Base-by-base conservation (phyloP, 768 basidiomycete genomes). In the Leccinum longicurvipes region DNA sequence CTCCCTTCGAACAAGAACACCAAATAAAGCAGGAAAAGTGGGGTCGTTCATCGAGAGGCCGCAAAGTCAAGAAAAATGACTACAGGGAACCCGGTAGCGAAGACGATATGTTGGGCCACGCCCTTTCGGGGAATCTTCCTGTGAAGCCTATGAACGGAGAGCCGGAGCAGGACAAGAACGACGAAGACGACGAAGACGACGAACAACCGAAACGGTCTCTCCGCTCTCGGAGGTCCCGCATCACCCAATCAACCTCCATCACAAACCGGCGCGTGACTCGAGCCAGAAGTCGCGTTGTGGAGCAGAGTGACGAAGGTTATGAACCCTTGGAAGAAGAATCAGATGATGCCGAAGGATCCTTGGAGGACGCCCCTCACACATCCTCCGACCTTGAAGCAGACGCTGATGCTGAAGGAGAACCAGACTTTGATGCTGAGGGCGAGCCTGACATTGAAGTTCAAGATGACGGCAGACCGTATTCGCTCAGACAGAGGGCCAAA, bases 401-500 rank as follows among this genome's bases (percentile, higher is more conserved):
- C 36, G 64, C 60, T 4, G 73, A 77, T 28, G 76, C 67, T 1
- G 76, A 73, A 32, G 70, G 62, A 0, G 79, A 80, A 58, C 70
- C 63, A 3, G 78, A 78, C 56, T 65, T 63, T 2, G 76, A 75
- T 47, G 72, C 57, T 0, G 77, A 74, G 21, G 74, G 66, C 4
- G 77, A 76, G 28, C 63, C 60, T 34, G 78, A 70, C 54, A 64
- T 67, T 2, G 80, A 81, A 51, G 50, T 72, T 15, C 78, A 78
- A 46, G 70, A 73, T 23, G 76, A 76, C 25, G 65, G 67, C 27
- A 57, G 54, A 63, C 66, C 67, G 19, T 93, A 93, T 62, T 65
- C 82, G 0, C 74, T 93, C 34, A 76, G 91, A 19, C 82, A 84
- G 63, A 76, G 90, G 50, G 66, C 64, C 45, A 80, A 61, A 50